Percentiles rank a stretch among this genome's conserved stretches.
Conservation (phyloP, 441 rosid species). For the Erodium moschatum region DNA sequence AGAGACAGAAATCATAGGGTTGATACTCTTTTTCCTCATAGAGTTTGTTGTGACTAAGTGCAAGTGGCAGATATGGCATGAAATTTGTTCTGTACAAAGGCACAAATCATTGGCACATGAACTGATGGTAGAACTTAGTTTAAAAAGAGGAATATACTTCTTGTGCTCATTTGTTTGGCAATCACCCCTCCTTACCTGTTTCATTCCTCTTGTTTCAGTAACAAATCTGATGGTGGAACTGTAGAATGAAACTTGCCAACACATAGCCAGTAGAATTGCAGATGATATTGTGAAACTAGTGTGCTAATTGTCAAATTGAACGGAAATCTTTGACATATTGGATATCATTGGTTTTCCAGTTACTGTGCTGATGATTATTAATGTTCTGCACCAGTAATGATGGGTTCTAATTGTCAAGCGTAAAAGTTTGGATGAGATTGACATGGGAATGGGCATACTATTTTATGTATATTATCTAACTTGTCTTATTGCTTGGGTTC, state of each 20-base stretch:
- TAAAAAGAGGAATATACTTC: too few species aligned
- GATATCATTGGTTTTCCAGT: neutral
- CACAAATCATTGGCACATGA: neutral
- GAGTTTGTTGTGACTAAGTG: neutral
- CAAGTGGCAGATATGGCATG: conserved; percentile 5
- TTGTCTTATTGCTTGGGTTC: neutral
- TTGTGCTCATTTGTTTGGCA: neutral
- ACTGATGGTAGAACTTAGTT: neutral
- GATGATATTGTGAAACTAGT: neutral
- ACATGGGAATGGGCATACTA: neutral
- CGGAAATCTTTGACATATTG: neutral
- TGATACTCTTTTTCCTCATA: neutral
- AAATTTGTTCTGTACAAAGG: neutral
- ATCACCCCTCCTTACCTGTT: neutral
- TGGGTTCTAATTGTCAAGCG: neutral
- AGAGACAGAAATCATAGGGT: neutral
- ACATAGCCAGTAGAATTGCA: neutral
- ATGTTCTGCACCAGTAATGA: neutral
- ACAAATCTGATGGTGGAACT: neutral
- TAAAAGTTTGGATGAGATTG: neutral
- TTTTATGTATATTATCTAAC: neutral
- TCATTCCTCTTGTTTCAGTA: neutral
- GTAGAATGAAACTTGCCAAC: neutral
- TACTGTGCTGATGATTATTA: neutral
- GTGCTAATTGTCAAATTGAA: neutral